Evolutionary conservation across 2,329 filamentous ascomycete species (phyloP).

Genomic region (Alternaria consortialis): DNA sequence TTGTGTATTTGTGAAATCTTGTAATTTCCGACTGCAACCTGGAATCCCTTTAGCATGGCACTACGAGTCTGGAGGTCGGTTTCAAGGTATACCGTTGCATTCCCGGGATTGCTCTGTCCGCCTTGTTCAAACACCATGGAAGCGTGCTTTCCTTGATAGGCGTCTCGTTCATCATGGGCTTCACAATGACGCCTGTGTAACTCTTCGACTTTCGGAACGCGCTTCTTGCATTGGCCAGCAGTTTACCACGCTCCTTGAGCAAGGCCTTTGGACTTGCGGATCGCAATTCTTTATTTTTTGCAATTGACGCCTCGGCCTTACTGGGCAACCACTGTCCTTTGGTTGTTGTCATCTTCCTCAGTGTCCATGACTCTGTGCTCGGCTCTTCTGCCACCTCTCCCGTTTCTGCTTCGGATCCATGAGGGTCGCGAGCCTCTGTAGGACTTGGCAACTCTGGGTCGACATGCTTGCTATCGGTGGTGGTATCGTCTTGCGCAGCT

Average conservation of each 20-base stretch:
- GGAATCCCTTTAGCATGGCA: not conserved
- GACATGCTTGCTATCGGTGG: not conserved
- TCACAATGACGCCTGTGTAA: slow-evolving; percentile 30
- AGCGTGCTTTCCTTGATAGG: slow-evolving; percentile 17
- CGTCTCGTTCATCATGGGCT: slow-evolving; percentile 12
- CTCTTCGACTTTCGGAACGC: slow-evolving; percentile 23
- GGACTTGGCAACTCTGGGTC: no score
- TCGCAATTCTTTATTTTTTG: slow-evolving; percentile 7
- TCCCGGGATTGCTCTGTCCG: slow-evolving; percentile 10
- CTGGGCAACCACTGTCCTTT: slow-evolving; percentile 4
- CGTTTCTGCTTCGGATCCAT: not conserved
- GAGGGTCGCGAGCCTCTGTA: not conserved
- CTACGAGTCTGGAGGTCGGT: not conserved
- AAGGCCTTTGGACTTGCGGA: not conserved
- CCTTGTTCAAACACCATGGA: slow-evolving; percentile 28
- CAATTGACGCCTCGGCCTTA: slow-evolving; percentile 7
- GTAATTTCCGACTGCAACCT: slow-evolving; percentile 42
- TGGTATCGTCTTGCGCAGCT: slow-evolving; percentile 5
- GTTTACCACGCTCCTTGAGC: slow-evolving; percentile 2
- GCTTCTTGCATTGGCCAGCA: slow-evolving; percentile 14
- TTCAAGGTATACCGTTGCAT: slow-evolving; percentile 16
- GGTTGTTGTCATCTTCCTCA: slow-evolving; percentile 8
- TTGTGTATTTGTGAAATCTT: slow-evolving; percentile 38
- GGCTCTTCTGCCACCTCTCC: not conserved
- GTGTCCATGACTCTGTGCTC: not conserved